Percentiles rank a stretch among this genome's conserved stretches.
phyloP scores from a whole-genome alignment of 352 stramenopile genomes.

The Pythium brassicae region DNA sequence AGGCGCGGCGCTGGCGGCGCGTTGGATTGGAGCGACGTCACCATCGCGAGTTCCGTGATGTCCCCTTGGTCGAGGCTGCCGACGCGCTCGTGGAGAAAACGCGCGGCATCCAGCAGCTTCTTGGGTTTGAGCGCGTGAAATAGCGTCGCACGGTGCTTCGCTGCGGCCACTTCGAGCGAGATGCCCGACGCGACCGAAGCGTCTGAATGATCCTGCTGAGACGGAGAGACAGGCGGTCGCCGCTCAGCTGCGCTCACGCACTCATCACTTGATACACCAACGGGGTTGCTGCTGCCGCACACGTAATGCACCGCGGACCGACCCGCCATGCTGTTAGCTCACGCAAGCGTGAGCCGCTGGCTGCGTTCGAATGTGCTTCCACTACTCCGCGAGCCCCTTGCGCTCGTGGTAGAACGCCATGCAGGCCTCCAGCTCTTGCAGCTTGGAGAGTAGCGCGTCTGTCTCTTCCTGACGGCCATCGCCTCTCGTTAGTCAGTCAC shows the following conservation, averaged over 20 bases:
- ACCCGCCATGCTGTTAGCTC: constrained; percentile 24
- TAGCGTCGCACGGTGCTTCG: constrained; percentile 24
- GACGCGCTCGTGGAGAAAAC: constrained; percentile 32
- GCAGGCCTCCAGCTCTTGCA: constrained; percentile 22
- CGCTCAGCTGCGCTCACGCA: background rate
- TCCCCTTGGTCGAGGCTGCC: constrained; percentile 26
- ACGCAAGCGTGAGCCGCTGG: constrained; percentile 37
- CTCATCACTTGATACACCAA: too few species aligned
- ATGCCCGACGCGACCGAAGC: constrained; percentile 31
- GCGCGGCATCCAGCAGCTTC: constrained; percentile 30
- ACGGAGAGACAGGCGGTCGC: background rate
- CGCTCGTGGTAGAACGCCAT: constrained; percentile 20
- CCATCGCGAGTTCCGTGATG: constrained; percentile 12
- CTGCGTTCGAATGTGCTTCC: constrained; percentile 19
- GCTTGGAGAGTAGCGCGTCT: constrained; percentile 22
- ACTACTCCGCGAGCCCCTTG: constrained; percentile 20
- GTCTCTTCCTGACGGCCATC: constrained; percentile 27
- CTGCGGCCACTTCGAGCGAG: constrained; percentile 18
- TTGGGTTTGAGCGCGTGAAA: constrained; percentile 30
- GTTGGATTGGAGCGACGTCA: constrained; percentile 10
- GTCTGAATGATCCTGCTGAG: constrained; percentile 24
- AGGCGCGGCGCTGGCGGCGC: constrained; percentile 4
- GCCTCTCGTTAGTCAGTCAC: too few species aligned
- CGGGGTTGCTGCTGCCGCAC: background rate
- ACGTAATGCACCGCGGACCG: constrained; percentile 29